Evolutionary conservation across 345 rosid species (phyloP).

Genomic region (Eucalyptus pumila): DNA sequence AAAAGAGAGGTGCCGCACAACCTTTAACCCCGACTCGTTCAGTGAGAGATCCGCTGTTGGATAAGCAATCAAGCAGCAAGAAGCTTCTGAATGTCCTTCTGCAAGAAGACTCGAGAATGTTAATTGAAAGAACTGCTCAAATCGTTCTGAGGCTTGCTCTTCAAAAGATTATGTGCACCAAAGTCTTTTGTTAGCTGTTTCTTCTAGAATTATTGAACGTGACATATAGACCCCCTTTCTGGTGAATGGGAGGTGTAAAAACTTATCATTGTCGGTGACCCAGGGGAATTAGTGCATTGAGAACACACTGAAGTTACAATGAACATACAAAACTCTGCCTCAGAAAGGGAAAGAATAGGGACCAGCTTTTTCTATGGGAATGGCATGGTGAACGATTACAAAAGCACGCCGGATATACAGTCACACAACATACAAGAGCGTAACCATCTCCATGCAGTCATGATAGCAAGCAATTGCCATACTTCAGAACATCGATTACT

Average conservation of each 20-base stretch:
- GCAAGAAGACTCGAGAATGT: background rate
- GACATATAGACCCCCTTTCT: background rate
- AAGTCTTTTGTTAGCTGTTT: background rate
- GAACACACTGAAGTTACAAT: background rate
- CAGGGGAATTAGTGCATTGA: background rate
- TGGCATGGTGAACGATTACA: background rate
- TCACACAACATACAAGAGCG: background rate
- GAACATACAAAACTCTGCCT: background rate
- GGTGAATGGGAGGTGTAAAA: background rate
- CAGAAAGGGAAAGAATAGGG: background rate
- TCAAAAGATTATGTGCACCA: background rate
- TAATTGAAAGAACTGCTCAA: background rate
- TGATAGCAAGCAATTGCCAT: background rate
- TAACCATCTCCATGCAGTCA: background rate
- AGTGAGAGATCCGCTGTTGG: background rate
- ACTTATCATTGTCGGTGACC: background rate
- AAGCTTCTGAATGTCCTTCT: constrained; percentile 68
- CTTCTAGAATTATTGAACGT: background rate
- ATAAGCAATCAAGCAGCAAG: constrained; percentile 20
- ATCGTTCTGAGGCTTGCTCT: background rate
- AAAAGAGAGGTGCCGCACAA: background rate
- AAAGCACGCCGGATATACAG: background rate
- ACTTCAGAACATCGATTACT: background rate
- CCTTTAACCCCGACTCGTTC: background rate
- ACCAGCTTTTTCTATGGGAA: background rate